A percentile compares a stretch with the other conserved stretches of the same genome.
phyloP scores from a whole-genome alignment of 495 filamentous ascomycete species.

The Penicillium bialowiezense region DNA sequence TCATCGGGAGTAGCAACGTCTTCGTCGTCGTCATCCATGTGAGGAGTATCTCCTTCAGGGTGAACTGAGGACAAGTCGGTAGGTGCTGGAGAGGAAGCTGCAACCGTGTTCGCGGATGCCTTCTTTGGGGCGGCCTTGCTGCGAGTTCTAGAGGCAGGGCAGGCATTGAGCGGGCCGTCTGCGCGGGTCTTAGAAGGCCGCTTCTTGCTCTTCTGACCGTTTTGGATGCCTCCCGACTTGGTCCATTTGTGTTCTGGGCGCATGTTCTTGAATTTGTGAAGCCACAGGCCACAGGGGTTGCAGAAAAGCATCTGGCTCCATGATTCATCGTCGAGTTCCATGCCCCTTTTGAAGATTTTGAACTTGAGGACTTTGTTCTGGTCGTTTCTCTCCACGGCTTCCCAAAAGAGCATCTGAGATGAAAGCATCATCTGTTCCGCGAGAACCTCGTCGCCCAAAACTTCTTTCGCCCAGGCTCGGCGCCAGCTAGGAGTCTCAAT shows the following conservation, averaged over 20 bases:
- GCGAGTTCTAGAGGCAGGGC: slow-evolving; percentile 29
- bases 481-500: slow-evolving; percentile 96
- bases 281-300: slow-evolving; percentile 95
- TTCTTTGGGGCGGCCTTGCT: slow-evolving; percentile 29
- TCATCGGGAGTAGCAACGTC: slow-evolving; percentile 24
- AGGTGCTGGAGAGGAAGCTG: slow-evolving; percentile 40
- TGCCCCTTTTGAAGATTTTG: slow-evolving; percentile 73
- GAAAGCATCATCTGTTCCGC: slow-evolving; percentile 66
- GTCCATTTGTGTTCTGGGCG: slow-evolving; percentile 82
- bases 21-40: slow-evolving; percentile 26
- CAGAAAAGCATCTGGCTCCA: slow-evolving; percentile 75
- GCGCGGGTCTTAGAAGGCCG: slow-evolving; percentile 32
- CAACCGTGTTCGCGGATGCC: neutral
- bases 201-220: slow-evolving; percentile 40
- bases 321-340: slow-evolving; percentile 54
- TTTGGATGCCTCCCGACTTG: slow-evolving; percentile 39
- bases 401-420: slow-evolving; percentile 59
- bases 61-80: slow-evolving; percentile 43
- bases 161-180: slow-evolving; percentile 31
- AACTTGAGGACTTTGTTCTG: slow-evolving; percentile 58
- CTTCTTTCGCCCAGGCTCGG: slow-evolving; percentile 74
- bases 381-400: slow-evolving; percentile 58
- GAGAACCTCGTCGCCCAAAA: slow-evolving; percentile 57
- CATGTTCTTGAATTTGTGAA: slow-evolving; percentile 81
- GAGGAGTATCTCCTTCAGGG: slow-evolving; percentile 35